These are phyloP conservation scores for Albugo laibachii DNA, from an alignment of 352 stramenopile species.

Conservation along the genomic window DNA sequence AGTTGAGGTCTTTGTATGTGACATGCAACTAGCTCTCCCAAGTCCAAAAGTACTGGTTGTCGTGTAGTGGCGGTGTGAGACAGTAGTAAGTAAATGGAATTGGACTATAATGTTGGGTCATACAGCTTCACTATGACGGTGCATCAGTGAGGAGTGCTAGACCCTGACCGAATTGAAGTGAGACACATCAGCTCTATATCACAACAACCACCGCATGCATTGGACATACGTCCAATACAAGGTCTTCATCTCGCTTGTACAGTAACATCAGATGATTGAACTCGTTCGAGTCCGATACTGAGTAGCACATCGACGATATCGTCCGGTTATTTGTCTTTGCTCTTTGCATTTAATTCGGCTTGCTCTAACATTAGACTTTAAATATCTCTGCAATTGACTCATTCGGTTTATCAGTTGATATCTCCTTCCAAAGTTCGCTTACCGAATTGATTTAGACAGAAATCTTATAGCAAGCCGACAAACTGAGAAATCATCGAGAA, in stretches of 20 bases:
- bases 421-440: not conserved
- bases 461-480: conserved; percentile 52
- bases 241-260: conserved; percentile 66
- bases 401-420: not conserved
- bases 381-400: conserved; percentile 35
- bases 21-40: no score
- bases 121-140: no score
- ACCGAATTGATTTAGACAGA: conserved; percentile 65
- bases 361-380: conserved; percentile 36
- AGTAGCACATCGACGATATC: conserved; percentile 66
- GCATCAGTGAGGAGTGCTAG: no score
- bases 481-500: conserved; percentile 63
- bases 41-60: no score
- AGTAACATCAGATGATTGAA: conserved; percentile 77
- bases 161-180: no score
- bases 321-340: conserved; percentile 59
- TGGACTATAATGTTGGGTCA: no score
- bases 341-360: conserved; percentile 64
- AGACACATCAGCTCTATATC: no score
- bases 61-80: no score
- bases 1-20: no score
- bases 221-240: conserved; percentile 28
- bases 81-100: no score
- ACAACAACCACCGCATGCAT: not conserved
- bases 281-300: conserved; percentile 73